Evolutionary conservation across 2,329 filamentous ascomycete species (phyloP), one percentile per base, ranked within the genome.

Genomic region (Gliomastix tumulicola): DNA sequence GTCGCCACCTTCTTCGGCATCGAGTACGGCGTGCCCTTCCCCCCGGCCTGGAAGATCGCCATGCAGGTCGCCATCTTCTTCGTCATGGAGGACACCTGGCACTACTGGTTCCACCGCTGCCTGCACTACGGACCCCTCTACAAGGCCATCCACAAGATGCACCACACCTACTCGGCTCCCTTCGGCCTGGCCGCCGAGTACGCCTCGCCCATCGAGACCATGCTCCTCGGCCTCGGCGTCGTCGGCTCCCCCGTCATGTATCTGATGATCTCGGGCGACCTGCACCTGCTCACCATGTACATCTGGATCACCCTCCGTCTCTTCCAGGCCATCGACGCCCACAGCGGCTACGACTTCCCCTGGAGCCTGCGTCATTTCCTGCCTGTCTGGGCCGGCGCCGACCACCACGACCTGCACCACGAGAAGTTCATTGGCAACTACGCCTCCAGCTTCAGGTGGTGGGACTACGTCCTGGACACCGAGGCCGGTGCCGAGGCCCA

Each of bases 361-460:
- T 98, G 89, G 88, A 90, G 84, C 55, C 68, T 98, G 65, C 88
- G 89, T 63, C 87, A 96, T 64, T 85, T 97, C 72, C 69, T 98
- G 35, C 92, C 92, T 23, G 89, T 98, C 77, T 98, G 92, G 92
- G 90, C 90, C 38, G 92, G 92, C 44, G 92, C 92, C 38, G 82
- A 94, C 51, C 90, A 97, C 68, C 92, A 98, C 68, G 92, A 98
- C 56, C 71, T 88, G 31, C 92, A 98, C 68, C 92, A 98, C 68
- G 92, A 98, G 71, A 88, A 88, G 59, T 98, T 98, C 68, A 88
- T 98, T 45, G 92, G 92, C 51, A 98, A 98, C 72, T 98, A 97
- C 61, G 73, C 90, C 35, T 95, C 88, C 57, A 94, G 87, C 71
- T 98, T 98, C 79, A 79, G 90, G 62, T 98, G 92, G 92, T 98